A percentile compares a stretch with the other conserved stretches of the same genome.
phyloP scores from a whole-genome alignment of 371 early-diverging fungal genomes.

The Mortierella sp. region DNA sequence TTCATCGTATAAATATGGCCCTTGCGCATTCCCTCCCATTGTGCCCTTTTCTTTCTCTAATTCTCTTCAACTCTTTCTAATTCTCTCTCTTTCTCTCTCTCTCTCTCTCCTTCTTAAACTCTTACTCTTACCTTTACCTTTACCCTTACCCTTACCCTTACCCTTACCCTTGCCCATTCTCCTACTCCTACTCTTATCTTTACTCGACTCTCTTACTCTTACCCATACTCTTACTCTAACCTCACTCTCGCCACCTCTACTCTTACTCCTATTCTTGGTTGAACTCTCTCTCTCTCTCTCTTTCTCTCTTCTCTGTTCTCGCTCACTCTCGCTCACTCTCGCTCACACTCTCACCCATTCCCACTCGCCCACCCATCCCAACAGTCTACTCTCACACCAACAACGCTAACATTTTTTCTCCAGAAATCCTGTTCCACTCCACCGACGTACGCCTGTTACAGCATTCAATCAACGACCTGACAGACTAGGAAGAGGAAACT shows the following conservation, averaged over 20 bases:
- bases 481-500: neutral
- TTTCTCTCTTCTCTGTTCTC: neutral
- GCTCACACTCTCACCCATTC: neutral
- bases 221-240: neutral
- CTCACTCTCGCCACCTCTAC: neutral
- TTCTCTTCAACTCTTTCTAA: neutral
- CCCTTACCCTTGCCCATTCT: neutral
- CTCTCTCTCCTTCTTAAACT: neutral
- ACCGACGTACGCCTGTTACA: no score
- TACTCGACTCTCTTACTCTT: neutral
- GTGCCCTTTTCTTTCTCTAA: neutral
- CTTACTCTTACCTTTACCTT: conserved; percentile 1
- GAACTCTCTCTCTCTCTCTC: neutral
- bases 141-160: neutral
- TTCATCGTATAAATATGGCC: no score
- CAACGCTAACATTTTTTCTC: no score
- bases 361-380: neutral
- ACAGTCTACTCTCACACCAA: neutral
- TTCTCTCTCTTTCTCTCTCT: neutral
- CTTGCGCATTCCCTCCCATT: no score
- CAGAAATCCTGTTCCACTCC: no score
- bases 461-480: neutral
- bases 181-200: neutral
- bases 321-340: neutral
- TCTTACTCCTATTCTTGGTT: neutral